Percentiles rank a stretch among this genome's conserved stretches.
These are phyloP conservation scores for Glomus cerebriforme DNA, from an alignment of 192 early-diverging fungal genomes.

Conservation along the genomic window DNA sequence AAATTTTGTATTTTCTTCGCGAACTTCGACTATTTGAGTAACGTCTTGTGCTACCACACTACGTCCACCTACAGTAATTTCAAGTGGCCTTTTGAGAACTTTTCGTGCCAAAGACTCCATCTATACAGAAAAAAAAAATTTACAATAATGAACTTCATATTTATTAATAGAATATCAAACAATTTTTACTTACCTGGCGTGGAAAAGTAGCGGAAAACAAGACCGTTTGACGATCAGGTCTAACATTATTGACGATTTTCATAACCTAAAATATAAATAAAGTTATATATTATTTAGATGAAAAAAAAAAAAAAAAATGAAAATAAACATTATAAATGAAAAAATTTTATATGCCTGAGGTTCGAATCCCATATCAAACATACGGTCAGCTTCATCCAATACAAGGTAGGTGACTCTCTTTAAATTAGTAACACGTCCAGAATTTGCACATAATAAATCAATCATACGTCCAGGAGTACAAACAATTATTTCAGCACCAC, in stretches of 20 bases:
- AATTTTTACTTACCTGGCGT: slow-evolving; percentile 56
- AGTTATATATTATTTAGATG: background rate
- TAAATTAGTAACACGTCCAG: slow-evolving; percentile 85
- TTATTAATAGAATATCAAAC: background rate
- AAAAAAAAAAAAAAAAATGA: background rate
- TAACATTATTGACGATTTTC: slow-evolving; percentile 91
- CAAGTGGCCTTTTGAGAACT: slow-evolving; percentile 84
- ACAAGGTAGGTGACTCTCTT: slow-evolving; percentile 91
- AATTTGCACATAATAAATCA: slow-evolving; percentile 85
- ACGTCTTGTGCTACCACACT: slow-evolving; percentile 88
- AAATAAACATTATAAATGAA: background rate
- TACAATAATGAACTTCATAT: background rate
- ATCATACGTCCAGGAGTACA: slow-evolving; percentile 92
- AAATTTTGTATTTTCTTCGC: slow-evolving; percentile 84
- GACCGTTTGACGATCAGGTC: slow-evolving; percentile 85
- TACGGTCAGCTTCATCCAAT: slow-evolving; percentile 94
- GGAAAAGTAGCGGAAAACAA: slow-evolving; percentile 97
- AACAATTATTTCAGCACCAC: slow-evolving; percentile 89
- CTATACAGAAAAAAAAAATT: slow-evolving; percentile 32
- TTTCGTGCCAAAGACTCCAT: slow-evolving; percentile 96
- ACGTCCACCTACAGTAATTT: slow-evolving; percentile 94
- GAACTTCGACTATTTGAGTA: slow-evolving; percentile 86
- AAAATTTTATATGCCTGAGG: slow-evolving; percentile 58
- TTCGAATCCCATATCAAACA: slow-evolving; percentile 99
- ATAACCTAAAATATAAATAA: slow-evolving; percentile 62